Evolutionary conservation across 2,329 filamentous ascomycete genomes (phyloP).

Genomic region (Herpotrichia juniperi): DNA sequence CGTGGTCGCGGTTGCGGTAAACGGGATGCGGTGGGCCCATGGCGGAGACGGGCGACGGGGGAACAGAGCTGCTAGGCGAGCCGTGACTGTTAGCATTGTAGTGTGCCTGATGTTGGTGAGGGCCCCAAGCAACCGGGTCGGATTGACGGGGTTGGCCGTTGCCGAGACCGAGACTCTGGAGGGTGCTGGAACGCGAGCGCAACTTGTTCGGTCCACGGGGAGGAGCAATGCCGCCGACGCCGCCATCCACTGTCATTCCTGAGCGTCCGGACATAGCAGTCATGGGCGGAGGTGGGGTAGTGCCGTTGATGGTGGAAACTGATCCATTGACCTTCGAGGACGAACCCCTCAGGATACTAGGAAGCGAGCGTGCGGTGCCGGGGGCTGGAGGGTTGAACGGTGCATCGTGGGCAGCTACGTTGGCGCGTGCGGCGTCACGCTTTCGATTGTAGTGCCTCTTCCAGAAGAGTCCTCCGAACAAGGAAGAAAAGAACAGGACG

Average conservation of each 20-base stretch:
- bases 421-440: slow-evolving; percentile 14
- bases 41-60: slow-evolving; percentile 8
- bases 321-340: not conserved
- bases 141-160: slow-evolving; percentile 10
- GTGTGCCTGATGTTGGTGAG: slow-evolving; percentile 21
- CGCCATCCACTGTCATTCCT: slow-evolving; percentile 10
- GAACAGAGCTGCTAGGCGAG: slow-evolving; percentile 4
- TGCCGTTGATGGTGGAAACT: not conserved
- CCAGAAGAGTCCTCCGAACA: slow-evolving; percentile 11
- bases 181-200: slow-evolving; percentile 15
- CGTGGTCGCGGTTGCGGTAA: slow-evolving; percentile 12
- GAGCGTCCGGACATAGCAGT: slow-evolving; percentile 2
- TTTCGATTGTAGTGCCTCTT: slow-evolving; percentile 8
- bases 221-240: slow-evolving; percentile 14
- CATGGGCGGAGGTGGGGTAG: slow-evolving; percentile 3
- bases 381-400: slow-evolving; percentile 1
- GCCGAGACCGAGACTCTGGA: slow-evolving; percentile 10
- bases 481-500: slow-evolving; percentile 64
- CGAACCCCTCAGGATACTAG: not conserved
- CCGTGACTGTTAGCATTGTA: slow-evolving; percentile 7
- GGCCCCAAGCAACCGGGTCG: slow-evolving; percentile 21
- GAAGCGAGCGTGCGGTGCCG: not conserved
- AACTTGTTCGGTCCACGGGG: not conserved
- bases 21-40: slow-evolving; percentile 8
- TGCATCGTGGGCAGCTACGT: slow-evolving; percentile 12